Conservation (phyloP, 148 eudicot species). For the Heliosperma pusillum region DNA sequence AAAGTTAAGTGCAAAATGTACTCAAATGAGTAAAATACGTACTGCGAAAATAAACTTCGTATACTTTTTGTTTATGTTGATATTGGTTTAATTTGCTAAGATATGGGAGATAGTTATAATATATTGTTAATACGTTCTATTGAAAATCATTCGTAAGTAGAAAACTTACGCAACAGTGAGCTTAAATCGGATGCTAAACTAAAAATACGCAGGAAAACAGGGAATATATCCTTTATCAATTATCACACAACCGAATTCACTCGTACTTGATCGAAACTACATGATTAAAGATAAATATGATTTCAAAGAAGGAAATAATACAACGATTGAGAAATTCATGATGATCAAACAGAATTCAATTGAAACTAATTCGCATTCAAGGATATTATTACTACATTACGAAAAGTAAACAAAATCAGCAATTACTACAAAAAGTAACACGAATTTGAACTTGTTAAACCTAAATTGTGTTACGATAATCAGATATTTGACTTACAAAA, state of each 20-base stretch:
- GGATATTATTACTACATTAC: background rate
- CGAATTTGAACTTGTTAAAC: background rate
- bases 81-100: too few relatives aligned
- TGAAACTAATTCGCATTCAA: background rate
- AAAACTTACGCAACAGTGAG: background rate
- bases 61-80: too few relatives aligned
- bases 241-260: background rate
- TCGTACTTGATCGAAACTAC: background rate
- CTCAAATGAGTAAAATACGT: too few relatives aligned
- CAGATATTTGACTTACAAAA: slow-evolving; percentile 11
- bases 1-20: too few relatives aligned
- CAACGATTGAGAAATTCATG: background rate
- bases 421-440: background rate
- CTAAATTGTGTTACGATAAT: background rate
- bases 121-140: too few relatives aligned
- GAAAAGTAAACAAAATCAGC: background rate
- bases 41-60: too few relatives aligned
- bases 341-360: background rate
- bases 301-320: background rate
- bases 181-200: background rate
- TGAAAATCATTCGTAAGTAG: background rate
- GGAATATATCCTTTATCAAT: background rate
- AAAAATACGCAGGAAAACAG: background rate
- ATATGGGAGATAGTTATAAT: too few relatives aligned
- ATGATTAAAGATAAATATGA: background rate